phyloP scores from a whole-genome alignment of 2,329 filamentous ascomycete genomes.

The Clathrospora elynae region DNA sequence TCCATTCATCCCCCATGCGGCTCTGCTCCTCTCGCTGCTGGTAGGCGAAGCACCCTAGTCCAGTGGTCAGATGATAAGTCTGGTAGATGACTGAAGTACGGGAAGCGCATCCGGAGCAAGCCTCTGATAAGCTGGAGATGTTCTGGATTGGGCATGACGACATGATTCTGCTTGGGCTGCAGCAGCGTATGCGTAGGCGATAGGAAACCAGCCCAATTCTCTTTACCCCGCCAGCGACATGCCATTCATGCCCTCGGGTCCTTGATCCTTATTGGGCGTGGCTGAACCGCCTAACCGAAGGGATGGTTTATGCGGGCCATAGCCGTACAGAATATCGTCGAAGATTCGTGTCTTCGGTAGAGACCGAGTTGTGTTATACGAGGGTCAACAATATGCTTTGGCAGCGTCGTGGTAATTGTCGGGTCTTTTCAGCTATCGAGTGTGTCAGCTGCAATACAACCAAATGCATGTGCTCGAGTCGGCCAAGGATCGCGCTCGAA shows the following conservation, averaged over 20 bases:
- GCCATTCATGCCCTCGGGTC: conserved; percentile 16
- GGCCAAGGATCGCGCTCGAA: conserved; percentile 22
- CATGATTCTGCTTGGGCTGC: conserved; percentile 37
- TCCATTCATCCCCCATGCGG: conserved; percentile 32
- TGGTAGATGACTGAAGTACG: conserved; percentile 22
- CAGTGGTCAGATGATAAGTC: conserved; percentile 35
- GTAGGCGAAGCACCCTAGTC: conserved; percentile 15
- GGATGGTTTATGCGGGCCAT: not conserved
- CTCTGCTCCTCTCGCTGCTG: conserved; percentile 33
- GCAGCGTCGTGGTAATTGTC: not conserved
- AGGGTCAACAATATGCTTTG: not conserved
- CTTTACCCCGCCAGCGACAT: conserved; percentile 37
- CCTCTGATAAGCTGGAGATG: conserved; percentile 40
- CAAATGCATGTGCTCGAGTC: conserved; percentile 16
- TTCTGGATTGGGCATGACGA: conserved; percentile 25
- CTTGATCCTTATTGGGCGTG: conserved; percentile 12
- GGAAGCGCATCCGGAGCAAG: conserved; percentile 22
- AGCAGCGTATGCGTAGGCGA: conserved; percentile 26
- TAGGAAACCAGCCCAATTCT: conserved; percentile 23
- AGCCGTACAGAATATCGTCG: not conserved
- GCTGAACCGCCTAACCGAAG: conserved; percentile 1
- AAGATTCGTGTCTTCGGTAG: not conserved
- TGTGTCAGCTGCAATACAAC: conserved; percentile 24
- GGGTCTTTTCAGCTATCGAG: conserved; percentile 17
- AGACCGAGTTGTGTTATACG: not conserved